phyloP scores from a whole-genome alignment of 2,329 filamentous ascomycete species.

The Cladosporium phlei region DNA sequence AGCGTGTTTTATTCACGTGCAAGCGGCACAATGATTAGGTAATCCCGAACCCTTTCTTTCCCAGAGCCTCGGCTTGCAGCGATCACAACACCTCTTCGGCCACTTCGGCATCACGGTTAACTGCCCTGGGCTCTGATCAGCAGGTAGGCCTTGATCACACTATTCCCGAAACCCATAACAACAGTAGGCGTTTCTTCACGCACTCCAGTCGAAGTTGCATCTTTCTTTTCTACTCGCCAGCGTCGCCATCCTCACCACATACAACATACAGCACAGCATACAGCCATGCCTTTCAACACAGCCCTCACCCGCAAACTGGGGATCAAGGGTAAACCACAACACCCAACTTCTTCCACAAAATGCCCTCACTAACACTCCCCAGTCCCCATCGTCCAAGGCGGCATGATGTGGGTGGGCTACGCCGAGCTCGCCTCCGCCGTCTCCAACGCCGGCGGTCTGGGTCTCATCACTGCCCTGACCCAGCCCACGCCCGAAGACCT shows the following conservation, averaged over 20 bases:
- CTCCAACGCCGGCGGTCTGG: conserved; percentile 75
- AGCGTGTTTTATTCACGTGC: not conserved
- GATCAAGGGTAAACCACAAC: conserved; percentile 43
- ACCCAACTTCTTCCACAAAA: conserved; percentile 1
- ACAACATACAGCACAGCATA: conserved; percentile 11
- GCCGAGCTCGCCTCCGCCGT: conserved; percentile 72
- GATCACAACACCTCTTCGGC: too few species aligned
- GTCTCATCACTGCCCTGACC: conserved; percentile 81
- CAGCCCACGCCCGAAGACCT: conserved; percentile 89
- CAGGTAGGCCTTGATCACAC: conserved; percentile 5
- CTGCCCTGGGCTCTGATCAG: conserved; percentile 6
- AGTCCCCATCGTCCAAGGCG: conserved; percentile 80
- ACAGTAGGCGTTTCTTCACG: not conserved
- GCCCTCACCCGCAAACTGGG: conserved; percentile 58
- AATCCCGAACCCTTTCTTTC: too few species aligned
- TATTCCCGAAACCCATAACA: too few species aligned
- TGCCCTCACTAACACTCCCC: conserved; percentile 11
- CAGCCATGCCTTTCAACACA: conserved; percentile 61
- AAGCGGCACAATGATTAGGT: not conserved
- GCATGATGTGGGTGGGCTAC: conserved; percentile 83
- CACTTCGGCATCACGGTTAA: conserved; percentile 13
- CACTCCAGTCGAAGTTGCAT: not conserved
- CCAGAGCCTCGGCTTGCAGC: too few species aligned
- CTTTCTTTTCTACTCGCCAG: not conserved
- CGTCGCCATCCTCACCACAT: not conserved